Evolutionary conservation across 2,329 filamentous ascomycete species (phyloP).

Genomic region (Scytalidium sp.): DNA sequence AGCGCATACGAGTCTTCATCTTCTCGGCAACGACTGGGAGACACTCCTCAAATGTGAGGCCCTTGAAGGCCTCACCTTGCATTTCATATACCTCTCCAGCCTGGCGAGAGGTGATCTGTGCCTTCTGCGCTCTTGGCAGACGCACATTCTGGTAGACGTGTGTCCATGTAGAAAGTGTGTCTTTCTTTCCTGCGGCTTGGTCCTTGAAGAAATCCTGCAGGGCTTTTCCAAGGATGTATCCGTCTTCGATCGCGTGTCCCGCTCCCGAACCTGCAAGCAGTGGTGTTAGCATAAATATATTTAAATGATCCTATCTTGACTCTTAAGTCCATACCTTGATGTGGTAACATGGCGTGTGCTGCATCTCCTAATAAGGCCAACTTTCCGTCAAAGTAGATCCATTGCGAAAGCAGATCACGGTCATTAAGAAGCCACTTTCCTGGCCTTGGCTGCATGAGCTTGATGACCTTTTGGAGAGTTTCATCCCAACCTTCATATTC

Average conservation of each 20-base stretch:
- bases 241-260: constrained; percentile 50
- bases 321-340: neutral
- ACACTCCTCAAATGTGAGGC: constrained; percentile 32
- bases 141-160: constrained; percentile 32
- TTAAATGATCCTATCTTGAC: too few relatives aligned
- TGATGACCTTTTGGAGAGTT: neutral
- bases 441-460: constrained; percentile 4
- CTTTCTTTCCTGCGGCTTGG: neutral
- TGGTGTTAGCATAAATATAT: too few relatives aligned
- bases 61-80: constrained; percentile 30
- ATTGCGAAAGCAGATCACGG: neutral
- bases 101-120: constrained; percentile 27
- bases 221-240: constrained; percentile 29
- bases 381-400: constrained; percentile 5
- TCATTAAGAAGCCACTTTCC: constrained; percentile 9
- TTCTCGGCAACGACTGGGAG: constrained; percentile 27
- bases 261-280: constrained; percentile 50
- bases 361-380: constrained; percentile 15
- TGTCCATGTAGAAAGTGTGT: constrained; percentile 20
- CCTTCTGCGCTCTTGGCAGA: constrained; percentile 30
- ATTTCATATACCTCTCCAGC: constrained; percentile 33
- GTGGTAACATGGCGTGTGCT: constrained; percentile 10
- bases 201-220: constrained; percentile 19
- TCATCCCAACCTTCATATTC: constrained; percentile 6
- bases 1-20: constrained; percentile 26